phyloP scores from a whole-genome alignment of 2,329 filamentous ascomycete species.

The Endothia cerciana region DNA sequence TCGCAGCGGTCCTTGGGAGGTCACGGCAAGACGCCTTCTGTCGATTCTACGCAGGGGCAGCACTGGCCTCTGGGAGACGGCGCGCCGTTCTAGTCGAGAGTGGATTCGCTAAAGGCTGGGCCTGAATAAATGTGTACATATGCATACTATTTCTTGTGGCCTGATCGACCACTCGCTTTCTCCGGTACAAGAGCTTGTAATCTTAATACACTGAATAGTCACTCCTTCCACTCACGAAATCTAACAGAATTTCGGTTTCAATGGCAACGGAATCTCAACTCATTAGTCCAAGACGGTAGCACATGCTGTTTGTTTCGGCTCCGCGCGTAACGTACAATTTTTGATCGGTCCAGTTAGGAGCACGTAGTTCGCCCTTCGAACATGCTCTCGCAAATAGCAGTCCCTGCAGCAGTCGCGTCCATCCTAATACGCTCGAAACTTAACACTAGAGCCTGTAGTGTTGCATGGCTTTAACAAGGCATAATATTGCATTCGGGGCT shows the following conservation, averaged over 20 bases:
- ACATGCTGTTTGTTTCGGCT: neutral
- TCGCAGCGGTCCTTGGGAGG: neutral
- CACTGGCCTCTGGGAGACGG: constrained; percentile 13
- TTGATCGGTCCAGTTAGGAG: too few relatives aligned
- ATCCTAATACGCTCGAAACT: too few relatives aligned
- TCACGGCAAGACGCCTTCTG: neutral
- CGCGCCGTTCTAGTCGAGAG: neutral
- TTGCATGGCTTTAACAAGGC: neutral
- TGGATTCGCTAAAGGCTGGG: neutral
- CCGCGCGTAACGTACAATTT: too few relatives aligned
- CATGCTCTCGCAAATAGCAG: neutral
- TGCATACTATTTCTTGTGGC: neutral
- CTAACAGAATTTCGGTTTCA: neutral
- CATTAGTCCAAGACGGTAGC: neutral
- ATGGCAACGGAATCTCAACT: neutral
- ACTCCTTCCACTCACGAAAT: neutral
- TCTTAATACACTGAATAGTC: neutral
- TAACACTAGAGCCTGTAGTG: too few relatives aligned
- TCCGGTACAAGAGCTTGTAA: neutral
- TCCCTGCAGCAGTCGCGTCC: neutral
- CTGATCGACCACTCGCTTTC: neutral
- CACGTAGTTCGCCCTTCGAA: too few relatives aligned
- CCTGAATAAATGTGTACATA: neutral
- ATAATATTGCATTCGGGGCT: neutral
- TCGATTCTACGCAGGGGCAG: neutral